A percentile compares a stretch with the other conserved stretches of the same genome.
Conservation (phyloP, 2,329 filamentous ascomycete genomes). For the Magnaporthiopsis rhizophila region DNA sequence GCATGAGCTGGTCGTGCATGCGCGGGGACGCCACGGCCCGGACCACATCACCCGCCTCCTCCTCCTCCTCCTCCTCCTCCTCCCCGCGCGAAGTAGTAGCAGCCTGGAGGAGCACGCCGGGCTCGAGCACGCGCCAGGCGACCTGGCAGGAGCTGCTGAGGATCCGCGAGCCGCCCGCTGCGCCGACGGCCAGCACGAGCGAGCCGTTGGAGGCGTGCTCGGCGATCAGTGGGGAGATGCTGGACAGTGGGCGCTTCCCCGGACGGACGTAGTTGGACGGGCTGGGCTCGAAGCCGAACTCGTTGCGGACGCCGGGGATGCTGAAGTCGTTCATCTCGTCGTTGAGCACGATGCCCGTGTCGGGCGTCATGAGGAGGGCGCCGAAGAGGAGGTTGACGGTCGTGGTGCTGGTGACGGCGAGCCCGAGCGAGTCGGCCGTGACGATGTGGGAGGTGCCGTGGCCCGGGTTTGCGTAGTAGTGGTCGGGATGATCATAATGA, state of each 20-base stretch:
- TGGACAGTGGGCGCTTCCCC: conserved; percentile 74
- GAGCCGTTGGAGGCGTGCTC: conserved; percentile 55
- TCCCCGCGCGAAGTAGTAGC: too few relatives aligned
- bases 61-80: too few relatives aligned
- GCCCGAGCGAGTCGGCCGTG: conserved; percentile 61
- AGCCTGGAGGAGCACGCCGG: conserved; percentile 41
- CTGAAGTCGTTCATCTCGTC: conserved; percentile 75
- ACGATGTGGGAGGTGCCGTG: conserved; percentile 70
- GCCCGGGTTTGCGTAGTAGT: conserved; percentile 12
- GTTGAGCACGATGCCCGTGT: conserved; percentile 75
- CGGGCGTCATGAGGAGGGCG: conserved; percentile 66
- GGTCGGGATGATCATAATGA: neutral
- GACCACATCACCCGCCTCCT: conserved; percentile 45
- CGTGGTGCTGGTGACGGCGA: conserved; percentile 75
- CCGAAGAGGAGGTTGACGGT: conserved; percentile 87
- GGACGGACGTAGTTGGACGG: conserved; percentile 75
- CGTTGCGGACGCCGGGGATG: conserved; percentile 68
- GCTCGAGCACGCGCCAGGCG: conserved; percentile 66
- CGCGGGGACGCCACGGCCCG: conserved; percentile 62
- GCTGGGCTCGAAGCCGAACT: conserved; percentile 77
- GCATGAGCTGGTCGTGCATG: conserved; percentile 76
- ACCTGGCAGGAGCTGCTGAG: conserved; percentile 77
- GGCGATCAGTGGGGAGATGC: conserved; percentile 74
- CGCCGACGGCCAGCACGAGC: conserved; percentile 65
- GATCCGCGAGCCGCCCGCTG: conserved; percentile 77